Base-by-base conservation (phyloP, 202 grass and related monocot species). In the Brachypodium distachyon region DNA sequence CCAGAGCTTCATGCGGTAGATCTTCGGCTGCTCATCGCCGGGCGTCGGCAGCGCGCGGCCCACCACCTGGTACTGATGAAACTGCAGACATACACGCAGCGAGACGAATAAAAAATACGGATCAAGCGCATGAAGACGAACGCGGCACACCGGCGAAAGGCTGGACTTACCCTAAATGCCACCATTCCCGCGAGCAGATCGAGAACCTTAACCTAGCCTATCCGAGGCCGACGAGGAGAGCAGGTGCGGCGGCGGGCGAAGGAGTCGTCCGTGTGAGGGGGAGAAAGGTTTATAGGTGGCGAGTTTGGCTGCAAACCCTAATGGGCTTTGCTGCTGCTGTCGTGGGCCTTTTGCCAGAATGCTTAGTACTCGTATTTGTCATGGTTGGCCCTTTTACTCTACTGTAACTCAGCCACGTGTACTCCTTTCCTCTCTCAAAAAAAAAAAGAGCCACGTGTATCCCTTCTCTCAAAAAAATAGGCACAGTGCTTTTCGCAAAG, bases 1-100 rank as follows among this genome's bases (percentile, higher is more conserved):
- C 93, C 93, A 97, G 28, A 97, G 88, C 86, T 97, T 97, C 93
- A 97, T 97, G 67, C 93, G 85, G 71, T 93, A 97, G 74, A 97
- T 97, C 83, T 93, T 97, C 1, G 93, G 93, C 29, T 97, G 93
- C 83, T 91, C 93, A 77, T 97, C 88, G 59, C 80, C 74, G 57
- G 87, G 76, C 38, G 88, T 88, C 43, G 93, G 93, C 43, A 97
- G 88, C 37, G 86, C 93, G 14, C 90, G 85, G 25, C 93, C 85
- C 32, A 93, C 93, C 63, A 97, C 93, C 86, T 93, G 93, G 77
- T 93, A 97, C 86, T 97, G 93, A 89, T 93, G 93, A 75, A 97
- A 93, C 93, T 97, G 90, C 61, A 72, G 33, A 39, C 27, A 21
- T 4, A n/a, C 22, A 29, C 44, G 39, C 9, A 18, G 17, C 0